Evolutionary conservation across 768 basidiomycete genomes (phyloP).

Genomic region (Mycena vitilis): DNA sequence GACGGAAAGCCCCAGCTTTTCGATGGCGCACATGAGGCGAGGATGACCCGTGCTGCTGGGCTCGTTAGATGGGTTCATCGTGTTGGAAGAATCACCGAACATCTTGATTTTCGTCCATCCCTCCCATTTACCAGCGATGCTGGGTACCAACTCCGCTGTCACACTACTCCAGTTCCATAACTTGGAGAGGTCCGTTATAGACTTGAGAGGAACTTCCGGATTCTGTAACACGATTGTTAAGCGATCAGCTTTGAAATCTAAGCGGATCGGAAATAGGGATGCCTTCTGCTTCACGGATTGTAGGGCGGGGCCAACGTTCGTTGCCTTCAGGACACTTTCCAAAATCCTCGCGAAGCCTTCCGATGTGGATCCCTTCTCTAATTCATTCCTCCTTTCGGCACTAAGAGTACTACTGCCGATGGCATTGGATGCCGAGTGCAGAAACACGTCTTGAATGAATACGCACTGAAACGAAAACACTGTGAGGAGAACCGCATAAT

Average conservation of each 20-base stretch:
- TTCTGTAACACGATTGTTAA: conserved; percentile 52
- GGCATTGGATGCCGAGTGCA: conserved; percentile 7
- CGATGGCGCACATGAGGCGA: conserved; percentile 78
- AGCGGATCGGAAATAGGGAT: background rate
- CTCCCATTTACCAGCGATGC: conserved; percentile 87
- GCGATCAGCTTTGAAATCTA: background rate
- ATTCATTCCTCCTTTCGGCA: background rate
- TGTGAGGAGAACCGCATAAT: too few relatives aligned
- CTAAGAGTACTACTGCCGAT: background rate
- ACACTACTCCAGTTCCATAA: conserved; percentile 89
- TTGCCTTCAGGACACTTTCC: conserved; percentile 23
- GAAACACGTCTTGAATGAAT: conserved; percentile 30
- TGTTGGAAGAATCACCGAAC: conserved; percentile 42
- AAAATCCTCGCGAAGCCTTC: conserved; percentile 21
- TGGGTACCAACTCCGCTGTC: conserved; percentile 78
- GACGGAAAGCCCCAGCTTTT: conserved; percentile 68
- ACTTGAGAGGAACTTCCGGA: conserved; percentile 69
- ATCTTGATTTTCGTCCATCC: conserved; percentile 73
- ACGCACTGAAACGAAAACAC: conserved; percentile 12
- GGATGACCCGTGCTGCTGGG: conserved; percentile 72
- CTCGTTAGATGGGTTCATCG: conserved; percentile 13
- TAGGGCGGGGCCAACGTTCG: conserved; percentile 72
- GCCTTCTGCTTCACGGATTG: conserved; percentile 13
- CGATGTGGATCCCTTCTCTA: background rate
- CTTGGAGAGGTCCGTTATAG: conserved; percentile 70